These are phyloP conservation scores for Russula ochroleuca DNA, from an alignment of 768 basidiomycete genomes.

Conservation along the genomic window DNA sequence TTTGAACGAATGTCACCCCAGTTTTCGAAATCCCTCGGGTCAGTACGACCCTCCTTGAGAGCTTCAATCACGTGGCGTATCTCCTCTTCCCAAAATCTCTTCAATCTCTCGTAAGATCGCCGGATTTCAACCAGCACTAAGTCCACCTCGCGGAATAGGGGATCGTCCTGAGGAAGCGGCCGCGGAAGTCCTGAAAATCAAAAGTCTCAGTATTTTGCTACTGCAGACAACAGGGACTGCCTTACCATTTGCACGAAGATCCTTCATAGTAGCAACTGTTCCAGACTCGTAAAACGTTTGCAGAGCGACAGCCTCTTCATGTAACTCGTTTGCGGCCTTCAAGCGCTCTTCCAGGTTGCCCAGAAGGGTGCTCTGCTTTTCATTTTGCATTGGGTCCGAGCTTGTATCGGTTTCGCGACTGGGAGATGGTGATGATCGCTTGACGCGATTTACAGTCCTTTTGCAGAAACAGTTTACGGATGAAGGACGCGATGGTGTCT, in stretches of 20 bases:
- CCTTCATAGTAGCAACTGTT: background rate
- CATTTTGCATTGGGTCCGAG: conserved; percentile 13
- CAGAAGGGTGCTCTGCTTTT: background rate
- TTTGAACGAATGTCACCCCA: background rate
- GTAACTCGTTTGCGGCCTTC: background rate
- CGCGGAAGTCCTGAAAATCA: background rate
- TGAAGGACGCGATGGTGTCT: conserved; percentile 31
- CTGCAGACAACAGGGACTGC: background rate
- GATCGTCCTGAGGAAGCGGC: background rate
- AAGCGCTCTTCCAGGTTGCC: background rate
- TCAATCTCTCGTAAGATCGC: background rate
- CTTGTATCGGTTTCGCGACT: conserved; percentile 4
- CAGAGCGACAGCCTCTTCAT: background rate
- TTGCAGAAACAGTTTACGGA: conserved; percentile 28
- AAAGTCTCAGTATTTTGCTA: background rate
- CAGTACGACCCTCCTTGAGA: background rate
- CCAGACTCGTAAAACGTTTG: background rate
- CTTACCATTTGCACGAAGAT: background rate
- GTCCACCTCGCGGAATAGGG: background rate
- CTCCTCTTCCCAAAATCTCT: conserved; percentile 2
- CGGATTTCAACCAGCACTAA: background rate
- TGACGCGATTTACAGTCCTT: conserved; percentile 14
- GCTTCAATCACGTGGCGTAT: background rate
- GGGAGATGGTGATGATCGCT: conserved; percentile 1
- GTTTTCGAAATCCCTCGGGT: background rate